Base-by-base conservation (phyloP, 495 filamentous ascomycete genomes). In the Copromyces sp. region DNA sequence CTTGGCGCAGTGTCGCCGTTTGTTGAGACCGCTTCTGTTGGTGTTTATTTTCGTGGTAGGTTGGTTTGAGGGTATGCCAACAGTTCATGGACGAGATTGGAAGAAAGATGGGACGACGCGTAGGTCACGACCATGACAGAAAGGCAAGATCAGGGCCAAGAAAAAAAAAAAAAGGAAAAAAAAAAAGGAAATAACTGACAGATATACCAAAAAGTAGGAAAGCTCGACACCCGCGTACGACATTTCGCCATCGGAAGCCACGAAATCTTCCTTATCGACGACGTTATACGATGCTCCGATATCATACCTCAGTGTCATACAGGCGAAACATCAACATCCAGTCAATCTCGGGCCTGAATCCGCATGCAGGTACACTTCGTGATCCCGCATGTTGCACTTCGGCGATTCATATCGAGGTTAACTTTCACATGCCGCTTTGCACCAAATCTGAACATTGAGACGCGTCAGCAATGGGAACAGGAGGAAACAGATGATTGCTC, bases 381-480 rank as follows among this genome's bases (percentile, higher is more conserved):
- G 5, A 35, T 9, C 4, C 1, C 16, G 29, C 29, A 35, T 35
- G 53, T 65, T 35, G 53, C 53, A 65, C 53, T 65, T 2, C 1
- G 0, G 29, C 29, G 0, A 37, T 0, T 17, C 0, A 0, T 32
- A 0, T 65, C 0, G 53, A 35, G 5, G 29, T 65, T 35, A 65
- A 35, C 53, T 65, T 65, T 17, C 29, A 65, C 53, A 35, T 65
- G 53, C 3, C 4, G 24, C 8, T 65, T 65, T 32, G 14, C 53
- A 17, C 53, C 3, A 11, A 2, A 65, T 0, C 3, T 17, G 29
- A 37, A 65, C 14, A 65, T 65, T 12, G 6, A 35, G 53, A 65
- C 53, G 53, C 53, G 53, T 65, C 53, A 65, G 17, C 29, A 9
- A 65, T 24, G 53, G 6, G 29, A 65, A 17, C 29, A 0, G 14